These are phyloP conservation scores for Exsudoporus floridanus DNA, from an alignment of 1,284 basidiomycete species.

Conservation along the genomic window DNA sequence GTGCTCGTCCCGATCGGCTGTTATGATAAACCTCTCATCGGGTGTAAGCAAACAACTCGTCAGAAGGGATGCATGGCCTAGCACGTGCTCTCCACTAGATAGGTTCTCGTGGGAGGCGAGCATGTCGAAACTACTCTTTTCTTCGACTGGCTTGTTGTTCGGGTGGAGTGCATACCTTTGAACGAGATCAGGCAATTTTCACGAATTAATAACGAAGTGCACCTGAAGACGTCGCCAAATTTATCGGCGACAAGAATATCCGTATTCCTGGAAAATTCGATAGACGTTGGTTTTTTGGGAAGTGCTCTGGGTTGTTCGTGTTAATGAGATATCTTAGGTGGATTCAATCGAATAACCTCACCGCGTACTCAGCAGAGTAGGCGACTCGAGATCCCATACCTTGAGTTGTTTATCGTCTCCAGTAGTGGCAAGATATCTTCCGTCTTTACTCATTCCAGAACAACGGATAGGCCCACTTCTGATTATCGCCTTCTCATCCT, in stretches of 20 bases:
- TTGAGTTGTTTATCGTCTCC: constrained; percentile 81
- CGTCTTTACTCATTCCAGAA: constrained; percentile 50
- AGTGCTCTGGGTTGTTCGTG: constrained; percentile 53
- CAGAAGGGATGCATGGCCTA: constrained; percentile 86
- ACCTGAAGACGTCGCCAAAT: constrained; percentile 85
- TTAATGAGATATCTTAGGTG: background rate
- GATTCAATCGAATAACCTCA: constrained; percentile 33
- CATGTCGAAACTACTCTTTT: constrained; percentile 37
- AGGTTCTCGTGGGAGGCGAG: constrained; percentile 70
- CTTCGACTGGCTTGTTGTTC: constrained; percentile 23
- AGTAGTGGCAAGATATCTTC: constrained; percentile 57
- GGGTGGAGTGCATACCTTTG: constrained; percentile 51
- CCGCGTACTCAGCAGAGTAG: constrained; percentile 63
- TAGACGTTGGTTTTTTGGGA: constrained; percentile 70
- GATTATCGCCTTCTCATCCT: constrained; percentile 37
- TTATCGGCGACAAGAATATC: constrained; percentile 78
- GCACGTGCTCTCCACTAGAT: constrained; percentile 69
- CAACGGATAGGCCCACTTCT: constrained; percentile 63
- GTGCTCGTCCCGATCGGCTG: constrained; percentile 91
- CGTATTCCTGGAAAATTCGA: constrained; percentile 57
- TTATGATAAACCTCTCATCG: constrained; percentile 75
- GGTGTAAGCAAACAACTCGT: constrained; percentile 67
- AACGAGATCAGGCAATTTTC: background rate
- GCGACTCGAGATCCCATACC: constrained; percentile 63
- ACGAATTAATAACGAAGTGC: constrained; percentile 8